Evolutionary conservation across 2,329 filamentous ascomycete species (phyloP), one percentile per base, ranked within the genome.

Genomic region (Aureobasidium sp.): DNA sequence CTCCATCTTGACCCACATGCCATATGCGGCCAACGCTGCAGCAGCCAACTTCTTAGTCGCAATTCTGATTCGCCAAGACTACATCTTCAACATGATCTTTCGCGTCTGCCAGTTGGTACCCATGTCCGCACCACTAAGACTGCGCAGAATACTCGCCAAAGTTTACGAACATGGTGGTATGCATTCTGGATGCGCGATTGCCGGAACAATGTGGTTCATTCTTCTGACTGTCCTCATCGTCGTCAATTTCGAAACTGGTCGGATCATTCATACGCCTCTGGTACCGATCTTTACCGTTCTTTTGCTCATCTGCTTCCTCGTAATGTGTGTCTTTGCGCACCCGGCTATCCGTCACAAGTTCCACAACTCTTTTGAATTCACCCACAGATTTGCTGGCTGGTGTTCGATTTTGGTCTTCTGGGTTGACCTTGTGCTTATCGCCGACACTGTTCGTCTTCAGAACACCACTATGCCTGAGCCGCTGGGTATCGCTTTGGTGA

Each of bases 341-440:
- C 88, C 89, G 3, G 70, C 73, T 12, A 78, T 91, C 66, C 84
- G 89, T 23, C 77, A 79, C 66, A 80, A 78, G 50, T 78, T 80
- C 65, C 88, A 91, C 75, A 82, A 91, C 73, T 73, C 80, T 62
- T 91, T 90, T 69, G 88, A 91, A 75, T 74, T 83, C 51, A 82
- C 82, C 51, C 88, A 91, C 73, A 85, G 88, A 52, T 90, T 89
- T 71, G 81, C 82, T 6, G 88, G 87, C 17, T 91, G 88, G 88
- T 78, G 80, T 12, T 78, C 84, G 8, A 77, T 90, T 7, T 77
- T 74, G 1, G 74, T 90, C 36, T 87, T 91, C 70, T 88, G 88
- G 82, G 79, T 75, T 0, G 82, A 88, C 62, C 79, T 82, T 9
- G 70, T 89, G 42, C 74, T 89, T 12, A 74, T 83, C 46, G 72